These are phyloP conservation scores for Suillus subalutaceus DNA, from an alignment of 768 basidiomycete genomes.

Conservation along the genomic window DNA sequence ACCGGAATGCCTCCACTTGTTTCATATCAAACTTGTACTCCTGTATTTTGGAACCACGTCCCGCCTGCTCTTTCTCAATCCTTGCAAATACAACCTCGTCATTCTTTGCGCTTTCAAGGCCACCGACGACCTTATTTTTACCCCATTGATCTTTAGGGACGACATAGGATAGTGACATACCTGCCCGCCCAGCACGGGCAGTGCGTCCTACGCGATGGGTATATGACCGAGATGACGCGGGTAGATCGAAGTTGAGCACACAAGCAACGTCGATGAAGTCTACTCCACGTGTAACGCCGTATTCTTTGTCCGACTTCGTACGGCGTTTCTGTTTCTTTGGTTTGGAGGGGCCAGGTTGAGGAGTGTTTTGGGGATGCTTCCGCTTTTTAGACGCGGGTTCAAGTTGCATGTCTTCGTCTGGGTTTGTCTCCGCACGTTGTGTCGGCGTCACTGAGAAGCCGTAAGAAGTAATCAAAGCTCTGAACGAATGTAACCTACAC, in stretches of 20 bases:
- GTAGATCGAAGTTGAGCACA: slow-evolving; percentile 98
- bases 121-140: slow-evolving; percentile 72
- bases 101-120: slow-evolving; percentile 65
- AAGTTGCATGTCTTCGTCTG: slow-evolving; percentile 24
- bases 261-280: slow-evolving; percentile 98
- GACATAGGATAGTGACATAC: slow-evolving; percentile 89
- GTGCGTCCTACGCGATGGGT: slow-evolving; percentile 97
- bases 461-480: slow-evolving; percentile 22
- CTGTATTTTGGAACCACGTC: slow-evolving; percentile 58
- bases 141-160: slow-evolving; percentile 72
- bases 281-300: slow-evolving; percentile 93
- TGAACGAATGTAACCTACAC: slow-evolving; percentile 26
- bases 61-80: slow-evolving; percentile 77
- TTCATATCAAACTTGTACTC: slow-evolving; percentile 95
- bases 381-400: slow-evolving; percentile 50
- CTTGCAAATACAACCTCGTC: slow-evolving; percentile 67
- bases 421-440: slow-evolving; percentile 42
- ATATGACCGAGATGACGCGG: slow-evolving; percentile 82
- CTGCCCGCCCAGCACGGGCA: slow-evolving; percentile 92
- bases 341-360: slow-evolving; percentile 33
- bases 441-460: slow-evolving; percentile 52
- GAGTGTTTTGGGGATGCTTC: slow-evolving; percentile 51
- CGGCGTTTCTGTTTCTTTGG: slow-evolving; percentile 54
- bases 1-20: slow-evolving; percentile 96
- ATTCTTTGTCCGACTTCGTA: slow-evolving; percentile 69